Percentiles rank a stretch among this genome's conserved stretches.
phyloP scores from a whole-genome alignment of 495 filamentous ascomycete species.

The Penicillium coprophilum region DNA sequence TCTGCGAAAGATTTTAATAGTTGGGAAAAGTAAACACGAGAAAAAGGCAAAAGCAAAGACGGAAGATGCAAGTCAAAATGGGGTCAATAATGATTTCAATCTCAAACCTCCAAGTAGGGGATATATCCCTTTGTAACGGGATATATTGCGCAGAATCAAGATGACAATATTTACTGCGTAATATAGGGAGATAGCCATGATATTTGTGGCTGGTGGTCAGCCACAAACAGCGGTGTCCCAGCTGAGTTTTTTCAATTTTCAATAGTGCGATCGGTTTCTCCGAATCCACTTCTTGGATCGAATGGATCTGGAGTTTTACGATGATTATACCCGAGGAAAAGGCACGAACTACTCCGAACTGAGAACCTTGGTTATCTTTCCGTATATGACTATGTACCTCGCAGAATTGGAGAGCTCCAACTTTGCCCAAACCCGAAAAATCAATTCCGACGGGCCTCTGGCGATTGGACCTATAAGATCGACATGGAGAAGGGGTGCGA shows the following conservation, averaged over 20 bases:
- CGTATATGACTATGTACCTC: no score
- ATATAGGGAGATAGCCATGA: no score
- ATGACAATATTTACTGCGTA: no score
- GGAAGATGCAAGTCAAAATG: not conserved
- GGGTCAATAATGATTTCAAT: not conserved
- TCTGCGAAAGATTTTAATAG: not conserved
- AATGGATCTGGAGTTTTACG: no score
- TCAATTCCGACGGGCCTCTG: not conserved
- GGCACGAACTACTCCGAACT: not conserved
- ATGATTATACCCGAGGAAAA: not conserved
- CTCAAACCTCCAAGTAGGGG: not conserved
- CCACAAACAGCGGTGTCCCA: slow-evolving; percentile 6
- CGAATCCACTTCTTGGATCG: no score
- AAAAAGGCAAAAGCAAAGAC: not conserved
- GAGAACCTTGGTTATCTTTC: not conserved
- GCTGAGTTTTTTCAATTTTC: not conserved
- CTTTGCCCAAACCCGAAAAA: not conserved
- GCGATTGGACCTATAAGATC: slow-evolving; percentile 10
- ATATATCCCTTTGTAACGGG: not conserved
- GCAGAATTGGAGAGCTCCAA: not conserved
- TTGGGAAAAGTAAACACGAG: not conserved
- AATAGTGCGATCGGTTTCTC: slow-evolving; percentile 8
- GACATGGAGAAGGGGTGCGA: slow-evolving; percentile 10
- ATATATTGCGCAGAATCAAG: no score
- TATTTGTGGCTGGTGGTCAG: not conserved